Evolutionary conservation across 2,329 filamentous ascomycete genomes (phyloP).

Genomic region (Coniella lustricola): DNA sequence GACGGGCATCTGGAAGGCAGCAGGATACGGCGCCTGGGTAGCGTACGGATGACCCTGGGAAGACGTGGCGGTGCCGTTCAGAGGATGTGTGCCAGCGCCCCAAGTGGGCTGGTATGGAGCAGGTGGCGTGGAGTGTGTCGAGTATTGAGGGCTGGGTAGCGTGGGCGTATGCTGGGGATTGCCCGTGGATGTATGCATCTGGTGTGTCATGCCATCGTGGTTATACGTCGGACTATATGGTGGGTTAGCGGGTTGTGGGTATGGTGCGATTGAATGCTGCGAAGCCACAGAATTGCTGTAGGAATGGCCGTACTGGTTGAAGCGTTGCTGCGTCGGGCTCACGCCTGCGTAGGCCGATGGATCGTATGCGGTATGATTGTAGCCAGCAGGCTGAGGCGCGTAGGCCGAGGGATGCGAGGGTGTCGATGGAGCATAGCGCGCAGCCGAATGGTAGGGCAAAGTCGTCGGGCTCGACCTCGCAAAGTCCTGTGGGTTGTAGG

Average conservation of each 20-base stretch:
- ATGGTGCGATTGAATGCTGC: constrained; percentile 27
- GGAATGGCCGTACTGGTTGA: constrained; percentile 36
- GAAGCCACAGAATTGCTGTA: constrained; percentile 32
- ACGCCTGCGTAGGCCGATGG: constrained; percentile 51
- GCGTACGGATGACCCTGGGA: constrained; percentile 16
- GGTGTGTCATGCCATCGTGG: constrained; percentile 11
- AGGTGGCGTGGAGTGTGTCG: constrained; percentile 21
- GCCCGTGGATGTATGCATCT: constrained; percentile 9
- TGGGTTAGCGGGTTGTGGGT: constrained; percentile 32
- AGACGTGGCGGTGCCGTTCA: constrained; percentile 15
- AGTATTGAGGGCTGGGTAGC: constrained; percentile 30
- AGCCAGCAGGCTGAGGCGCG: constrained; percentile 34
- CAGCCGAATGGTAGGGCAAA: constrained; percentile 41
- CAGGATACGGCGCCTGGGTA: constrained; percentile 44
- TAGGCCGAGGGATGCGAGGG: constrained; percentile 24
- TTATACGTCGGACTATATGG: constrained; percentile 21
- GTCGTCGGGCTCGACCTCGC: constrained; percentile 46
- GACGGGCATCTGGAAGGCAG: constrained; percentile 45
- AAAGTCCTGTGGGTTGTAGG: constrained; percentile 68
- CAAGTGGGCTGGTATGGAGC: constrained; percentile 13
- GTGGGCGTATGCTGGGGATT: constrained; percentile 32
- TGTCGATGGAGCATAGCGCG: constrained; percentile 30
- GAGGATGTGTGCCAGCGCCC: constrained; percentile 22
- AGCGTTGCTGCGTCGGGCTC: constrained; percentile 42
- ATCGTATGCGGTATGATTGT: constrained; percentile 50